These are phyloP conservation scores for Candolleomyces eurysporus DNA, from an alignment of 768 basidiomycete genomes.

Conservation along the genomic window DNA sequence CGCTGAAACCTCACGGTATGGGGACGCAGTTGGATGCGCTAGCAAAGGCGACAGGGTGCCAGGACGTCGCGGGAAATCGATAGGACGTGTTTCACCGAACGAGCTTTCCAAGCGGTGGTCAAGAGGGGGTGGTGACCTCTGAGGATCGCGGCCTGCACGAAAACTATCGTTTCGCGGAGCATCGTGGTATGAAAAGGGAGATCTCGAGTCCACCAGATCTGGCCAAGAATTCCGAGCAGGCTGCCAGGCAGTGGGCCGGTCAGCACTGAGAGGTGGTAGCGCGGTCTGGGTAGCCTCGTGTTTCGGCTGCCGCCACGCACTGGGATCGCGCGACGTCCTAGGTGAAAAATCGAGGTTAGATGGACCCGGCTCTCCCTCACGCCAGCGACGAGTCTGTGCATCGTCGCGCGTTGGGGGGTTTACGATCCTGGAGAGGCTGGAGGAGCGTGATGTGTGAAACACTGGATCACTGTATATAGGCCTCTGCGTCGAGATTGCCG, in stretches of 20 bases:
- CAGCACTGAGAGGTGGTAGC: neutral
- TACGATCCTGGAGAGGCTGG: conserved; percentile 21
- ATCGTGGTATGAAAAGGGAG: neutral
- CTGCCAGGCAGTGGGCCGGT: neutral
- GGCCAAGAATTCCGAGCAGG: neutral
- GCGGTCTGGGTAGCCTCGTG: neutral
- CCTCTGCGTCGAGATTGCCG: conserved; percentile 17
- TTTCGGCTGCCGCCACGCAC: neutral
- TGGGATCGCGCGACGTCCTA: neutral
- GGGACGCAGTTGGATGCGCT: no score
- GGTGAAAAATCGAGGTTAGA: conserved; percentile 32
- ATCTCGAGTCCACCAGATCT: neutral
- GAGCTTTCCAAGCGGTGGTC: no score
- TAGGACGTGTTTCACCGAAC: no score
- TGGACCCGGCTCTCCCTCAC: conserved; percentile 46
- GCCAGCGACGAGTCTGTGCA: conserved; percentile 24
- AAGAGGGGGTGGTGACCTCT: no score
- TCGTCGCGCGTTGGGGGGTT: conserved; percentile 16
- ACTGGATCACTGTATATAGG: conserved; percentile 31
- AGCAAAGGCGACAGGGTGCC: no score
- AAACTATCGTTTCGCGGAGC: neutral
- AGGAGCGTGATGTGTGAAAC: conserved; percentile 24
- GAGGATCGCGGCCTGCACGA: neutral
- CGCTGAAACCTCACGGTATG: no score
- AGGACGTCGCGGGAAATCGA: no score